Conservation (phyloP, 1,284 basidiomycete genomes). For the Sparassis latifolia region DNA sequence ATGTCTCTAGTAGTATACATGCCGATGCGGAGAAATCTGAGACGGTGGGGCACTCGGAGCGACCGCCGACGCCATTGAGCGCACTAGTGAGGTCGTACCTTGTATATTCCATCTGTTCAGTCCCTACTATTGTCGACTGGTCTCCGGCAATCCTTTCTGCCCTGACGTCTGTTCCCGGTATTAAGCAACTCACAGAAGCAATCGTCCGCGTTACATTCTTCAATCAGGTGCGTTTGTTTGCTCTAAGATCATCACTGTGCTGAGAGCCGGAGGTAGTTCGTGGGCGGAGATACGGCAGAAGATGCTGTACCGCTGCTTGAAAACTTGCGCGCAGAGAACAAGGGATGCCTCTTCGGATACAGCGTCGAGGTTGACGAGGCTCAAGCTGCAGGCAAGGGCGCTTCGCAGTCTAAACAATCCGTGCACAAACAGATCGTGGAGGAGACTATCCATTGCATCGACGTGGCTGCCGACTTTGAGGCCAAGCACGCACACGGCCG, state of each 20-base stretch:
- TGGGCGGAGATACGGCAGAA: conserved; percentile 79
- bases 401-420: conserved; percentile 23
- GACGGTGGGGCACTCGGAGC: conserved; percentile 6
- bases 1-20: conserved; percentile 5
- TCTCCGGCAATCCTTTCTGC: conserved; percentile 66
- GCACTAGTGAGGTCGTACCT: conserved; percentile 64
- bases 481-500: conserved; percentile 35
- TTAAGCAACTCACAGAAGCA: conserved; percentile 61
- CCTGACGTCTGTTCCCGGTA: conserved; percentile 58
- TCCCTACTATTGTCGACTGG: conserved; percentile 72
- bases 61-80: conserved; percentile 27
- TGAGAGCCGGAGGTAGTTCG: conserved; percentile 49
- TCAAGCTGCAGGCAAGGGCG: conserved; percentile 32
- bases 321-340: conserved; percentile 56
- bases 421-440: conserved; percentile 56
- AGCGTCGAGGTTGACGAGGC: conserved; percentile 77
- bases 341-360: conserved; percentile 80
- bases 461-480: conserved; percentile 78
- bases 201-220: conserved; percentile 84
- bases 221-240: conserved; percentile 47
- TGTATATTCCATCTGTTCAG: conserved; percentile 77
- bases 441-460: conserved; percentile 70
- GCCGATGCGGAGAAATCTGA: conserved; percentile 9
- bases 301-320: conserved; percentile 63
- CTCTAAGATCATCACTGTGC: neutral